Conservation (phyloP, 108 stramenopile species). For the Thalassiosira profunda region DNA sequence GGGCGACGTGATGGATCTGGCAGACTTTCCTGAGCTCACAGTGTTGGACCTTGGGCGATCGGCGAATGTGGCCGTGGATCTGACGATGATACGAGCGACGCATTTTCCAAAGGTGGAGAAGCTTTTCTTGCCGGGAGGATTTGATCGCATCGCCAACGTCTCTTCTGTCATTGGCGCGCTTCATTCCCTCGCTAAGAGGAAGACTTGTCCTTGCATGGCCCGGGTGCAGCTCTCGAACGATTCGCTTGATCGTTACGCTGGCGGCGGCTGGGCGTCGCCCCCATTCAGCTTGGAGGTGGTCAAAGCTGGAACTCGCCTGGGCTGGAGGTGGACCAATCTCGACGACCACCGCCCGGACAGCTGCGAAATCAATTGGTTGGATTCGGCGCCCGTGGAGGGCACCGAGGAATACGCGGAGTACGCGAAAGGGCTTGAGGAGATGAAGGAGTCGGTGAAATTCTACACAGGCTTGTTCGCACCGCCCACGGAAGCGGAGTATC, state of each 20-base stretch:
- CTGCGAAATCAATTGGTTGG: slow-evolving; percentile 1
- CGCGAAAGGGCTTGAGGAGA: background rate
- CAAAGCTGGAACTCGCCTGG: background rate
- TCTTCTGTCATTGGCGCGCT: background rate
- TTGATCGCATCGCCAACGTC: background rate
- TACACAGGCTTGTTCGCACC: background rate
- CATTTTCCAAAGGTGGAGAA: background rate
- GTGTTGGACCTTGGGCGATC: background rate
- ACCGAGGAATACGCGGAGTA: background rate
- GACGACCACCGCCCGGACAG: background rate
- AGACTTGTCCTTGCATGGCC: background rate
- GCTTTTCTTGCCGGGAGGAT: background rate
- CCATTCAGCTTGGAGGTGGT: background rate
- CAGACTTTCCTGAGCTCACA: slow-evolving; percentile 14
- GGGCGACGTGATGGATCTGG: slow-evolving; percentile 14
- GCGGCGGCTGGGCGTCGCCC: background rate
- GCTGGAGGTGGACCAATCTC: background rate
- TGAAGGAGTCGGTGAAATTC: background rate
- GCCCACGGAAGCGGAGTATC: background rate
- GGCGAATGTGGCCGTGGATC: slow-evolving; percentile 4
- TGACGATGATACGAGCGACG: background rate
- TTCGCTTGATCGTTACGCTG: background rate
- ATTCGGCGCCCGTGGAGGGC: background rate
- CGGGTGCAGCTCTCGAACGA: background rate
- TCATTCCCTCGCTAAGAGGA: background rate